A percentile compares a stretch with the other conserved stretches of the same genome.
Conservation (phyloP, 352 stramenopile genomes). For the Pythium dissimile region DNA sequence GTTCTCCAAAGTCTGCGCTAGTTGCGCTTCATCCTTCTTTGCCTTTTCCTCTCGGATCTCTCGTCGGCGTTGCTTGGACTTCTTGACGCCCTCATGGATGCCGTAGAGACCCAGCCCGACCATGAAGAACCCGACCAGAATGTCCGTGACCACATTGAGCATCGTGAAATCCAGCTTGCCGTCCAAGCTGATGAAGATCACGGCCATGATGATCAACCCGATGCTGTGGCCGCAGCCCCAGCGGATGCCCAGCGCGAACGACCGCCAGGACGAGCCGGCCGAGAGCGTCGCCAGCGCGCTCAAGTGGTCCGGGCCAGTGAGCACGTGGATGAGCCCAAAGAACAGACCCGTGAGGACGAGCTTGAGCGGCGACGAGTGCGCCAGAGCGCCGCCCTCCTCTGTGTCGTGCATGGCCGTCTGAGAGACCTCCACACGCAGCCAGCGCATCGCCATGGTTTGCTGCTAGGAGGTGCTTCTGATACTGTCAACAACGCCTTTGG, state of each 20-base stretch:
- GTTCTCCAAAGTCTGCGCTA: slow-evolving; percentile 6
- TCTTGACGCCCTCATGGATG: slow-evolving; percentile 60
- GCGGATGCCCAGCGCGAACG: slow-evolving; percentile 84
- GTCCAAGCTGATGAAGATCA: slow-evolving; percentile 71
- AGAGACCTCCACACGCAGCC: slow-evolving; percentile 35
- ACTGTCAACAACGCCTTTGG: too few species aligned
- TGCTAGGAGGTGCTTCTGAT: too few species aligned
- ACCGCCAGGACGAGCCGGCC: slow-evolving; percentile 66
- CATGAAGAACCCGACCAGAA: slow-evolving; percentile 80
- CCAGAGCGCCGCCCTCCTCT: slow-evolving; percentile 32
- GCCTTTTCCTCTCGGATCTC: slow-evolving; percentile 19
- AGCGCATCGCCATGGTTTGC: slow-evolving; percentile 15
- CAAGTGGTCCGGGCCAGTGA: slow-evolving; percentile 86
- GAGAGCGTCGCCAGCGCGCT: slow-evolving; percentile 86
- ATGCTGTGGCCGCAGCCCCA: slow-evolving; percentile 91
- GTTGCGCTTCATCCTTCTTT: neutral
- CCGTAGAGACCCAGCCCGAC: slow-evolving; percentile 67
- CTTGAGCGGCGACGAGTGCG: slow-evolving; percentile 32
- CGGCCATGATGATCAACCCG: slow-evolving; percentile 84
- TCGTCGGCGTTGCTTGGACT: slow-evolving; percentile 20
- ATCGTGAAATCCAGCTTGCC: slow-evolving; percentile 52
- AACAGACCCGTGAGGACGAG: slow-evolving; percentile 41
- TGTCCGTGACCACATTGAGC: slow-evolving; percentile 54
- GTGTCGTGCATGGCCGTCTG: slow-evolving; percentile 24
- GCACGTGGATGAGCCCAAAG: slow-evolving; percentile 40